Evolutionary conservation across 192 early-diverging fungal species (phyloP).

Genomic region (Haplosporangium gracile): DNA sequence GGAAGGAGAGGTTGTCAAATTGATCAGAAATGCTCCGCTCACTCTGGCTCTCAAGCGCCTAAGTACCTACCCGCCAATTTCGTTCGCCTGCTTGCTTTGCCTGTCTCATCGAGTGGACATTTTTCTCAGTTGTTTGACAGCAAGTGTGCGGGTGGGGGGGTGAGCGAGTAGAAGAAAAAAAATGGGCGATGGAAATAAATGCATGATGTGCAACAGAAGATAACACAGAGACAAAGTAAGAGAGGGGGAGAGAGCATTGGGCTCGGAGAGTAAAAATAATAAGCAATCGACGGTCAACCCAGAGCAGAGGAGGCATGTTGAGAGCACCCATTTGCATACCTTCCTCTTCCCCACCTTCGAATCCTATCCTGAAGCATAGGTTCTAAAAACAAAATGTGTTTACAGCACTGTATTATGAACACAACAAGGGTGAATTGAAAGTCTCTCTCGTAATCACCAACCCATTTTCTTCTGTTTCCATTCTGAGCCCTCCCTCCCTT

Average conservation of each 20-base stretch:
- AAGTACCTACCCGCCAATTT: background rate
- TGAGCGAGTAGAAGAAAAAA: background rate
- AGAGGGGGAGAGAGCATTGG: background rate
- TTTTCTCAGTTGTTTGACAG: background rate
- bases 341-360: background rate
- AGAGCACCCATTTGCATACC: background rate
- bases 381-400: too few species aligned
- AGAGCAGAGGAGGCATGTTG: background rate
- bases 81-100: background rate
- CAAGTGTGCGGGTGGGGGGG: background rate
- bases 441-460: constrained; percentile 13
- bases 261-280: background rate
- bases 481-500: too few species aligned
- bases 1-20: background rate
- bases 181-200: too few species aligned
- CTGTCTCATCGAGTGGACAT: background rate
- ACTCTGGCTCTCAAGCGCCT: background rate
- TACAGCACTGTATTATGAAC: background rate
- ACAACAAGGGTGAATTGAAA: background rate
- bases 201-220: too few species aligned
- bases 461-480: too few species aligned
- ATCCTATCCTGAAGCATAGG: too few species aligned
- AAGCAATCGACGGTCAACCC: background rate
- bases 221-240: too few species aligned
- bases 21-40: constrained; percentile 1